Percentiles rank a stretch among this genome's conserved stretches.
Evolutionary conservation across 2,329 filamentous ascomycete species (phyloP).

Genomic region (Pseudogymnoascus sp.): DNA sequence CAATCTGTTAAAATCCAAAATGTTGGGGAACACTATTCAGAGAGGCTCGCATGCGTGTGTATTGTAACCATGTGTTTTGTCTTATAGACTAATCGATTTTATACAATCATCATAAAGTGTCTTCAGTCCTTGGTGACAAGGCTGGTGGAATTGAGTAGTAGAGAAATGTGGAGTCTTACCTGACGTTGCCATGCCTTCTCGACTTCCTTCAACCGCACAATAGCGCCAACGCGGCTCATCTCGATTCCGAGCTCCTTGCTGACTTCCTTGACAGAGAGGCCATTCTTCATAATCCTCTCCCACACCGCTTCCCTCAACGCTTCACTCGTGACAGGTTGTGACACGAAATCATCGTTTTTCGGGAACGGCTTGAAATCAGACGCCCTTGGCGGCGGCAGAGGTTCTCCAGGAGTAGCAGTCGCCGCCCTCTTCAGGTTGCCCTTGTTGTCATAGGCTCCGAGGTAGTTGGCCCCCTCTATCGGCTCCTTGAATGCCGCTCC

Average conservation of each 20-base stretch:
- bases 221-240: conserved; percentile 62
- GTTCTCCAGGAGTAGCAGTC: conserved; percentile 9
- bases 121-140: conserved; percentile 13
- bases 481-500: conserved; percentile 26
- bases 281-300: conserved; percentile 45
- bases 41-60: conserved; percentile 66
- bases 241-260: conserved; percentile 58
- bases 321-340: conserved; percentile 57
- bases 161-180: conserved; percentile 41
- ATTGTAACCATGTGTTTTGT: conserved; percentile 83
- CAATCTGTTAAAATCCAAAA: conserved; percentile 10
- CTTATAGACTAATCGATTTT: conserved; percentile 99
- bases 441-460: conserved; percentile 25
- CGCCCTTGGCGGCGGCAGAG: conserved; percentile 17
- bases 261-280: conserved; percentile 53
- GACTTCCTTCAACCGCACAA: conserved; percentile 61
- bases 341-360: conserved; percentile 51
- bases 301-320: conserved; percentile 59
- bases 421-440: conserved; percentile 24
- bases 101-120: conserved; percentile 57
- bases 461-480: conserved; percentile 26
- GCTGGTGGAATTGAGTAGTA: conserved; percentile 19
- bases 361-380: conserved; percentile 48
- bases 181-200: conserved; percentile 58
- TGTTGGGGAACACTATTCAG: conserved; percentile 43